phyloP scores from a whole-genome alignment of 176 grass and related monocot genomes.

The Oryza officinalis region DNA sequence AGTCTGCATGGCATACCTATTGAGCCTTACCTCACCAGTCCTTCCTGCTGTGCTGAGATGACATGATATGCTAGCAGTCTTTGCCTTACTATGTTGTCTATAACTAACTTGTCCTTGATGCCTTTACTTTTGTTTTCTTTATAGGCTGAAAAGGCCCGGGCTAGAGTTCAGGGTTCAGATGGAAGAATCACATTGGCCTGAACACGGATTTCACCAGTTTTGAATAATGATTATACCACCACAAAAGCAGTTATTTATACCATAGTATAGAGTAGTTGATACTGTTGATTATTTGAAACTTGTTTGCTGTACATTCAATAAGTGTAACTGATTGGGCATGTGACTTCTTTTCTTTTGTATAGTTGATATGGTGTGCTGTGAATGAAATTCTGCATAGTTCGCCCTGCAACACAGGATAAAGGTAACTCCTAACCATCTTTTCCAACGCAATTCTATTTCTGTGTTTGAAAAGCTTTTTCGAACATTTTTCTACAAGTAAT shows the following conservation, averaged over 20 bases:
- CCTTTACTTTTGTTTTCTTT: slow-evolving; percentile 4
- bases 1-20: neutral
- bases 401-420: neutral
- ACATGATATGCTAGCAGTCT: neutral
- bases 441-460: neutral
- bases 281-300: neutral
- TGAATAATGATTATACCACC: neutral
- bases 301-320: neutral
- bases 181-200: slow-evolving; percentile 21
- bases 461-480: neutral
- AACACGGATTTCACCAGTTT: neutral
- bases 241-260: slow-evolving; percentile 25
- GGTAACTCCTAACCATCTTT: neutral
- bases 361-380: neutral
- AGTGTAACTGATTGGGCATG: neutral
- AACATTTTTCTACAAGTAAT: neutral
- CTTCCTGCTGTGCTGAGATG: neutral
- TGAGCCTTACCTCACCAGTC: neutral
- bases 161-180: slow-evolving; percentile 48
- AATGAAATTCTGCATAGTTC: neutral
- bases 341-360: neutral
- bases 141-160: slow-evolving; percentile 45
- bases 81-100: neutral
- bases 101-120: slow-evolving; percentile 4
- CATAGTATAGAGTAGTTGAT: neutral